These are phyloP conservation scores for Serendipita indica DNA, from an alignment of 768 basidiomycete genomes.

Conservation along the genomic window DNA sequence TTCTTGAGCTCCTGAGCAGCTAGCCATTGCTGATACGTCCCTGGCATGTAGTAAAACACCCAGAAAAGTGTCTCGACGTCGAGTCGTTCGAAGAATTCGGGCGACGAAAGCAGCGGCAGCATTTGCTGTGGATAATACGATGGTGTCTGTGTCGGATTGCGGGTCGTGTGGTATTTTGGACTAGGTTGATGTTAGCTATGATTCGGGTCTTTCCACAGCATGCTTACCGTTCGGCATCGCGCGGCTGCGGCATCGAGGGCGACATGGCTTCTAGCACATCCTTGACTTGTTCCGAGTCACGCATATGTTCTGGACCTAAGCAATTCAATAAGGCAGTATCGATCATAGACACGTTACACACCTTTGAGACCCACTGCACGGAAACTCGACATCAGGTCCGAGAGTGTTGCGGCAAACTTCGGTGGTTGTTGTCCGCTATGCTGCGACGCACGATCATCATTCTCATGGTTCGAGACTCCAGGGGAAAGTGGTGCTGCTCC, in stretches of 20 bases:
- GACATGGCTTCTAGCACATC: conserved; percentile 90
- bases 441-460: conserved; percentile 15
- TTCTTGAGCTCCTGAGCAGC: conserved; percentile 94
- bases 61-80: conserved; percentile 97
- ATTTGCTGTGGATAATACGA: conserved; percentile 88
- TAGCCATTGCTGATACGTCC: conserved; percentile 94
- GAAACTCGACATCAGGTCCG: conserved; percentile 86
- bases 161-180: conserved; percentile 92
- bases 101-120: conserved; percentile 61
- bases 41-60: conserved; percentile 95
- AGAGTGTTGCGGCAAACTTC: conserved; percentile 57
- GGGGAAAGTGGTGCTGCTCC: neutral
- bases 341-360: conserved; percentile 20
- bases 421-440: conserved; percentile 25
- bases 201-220: neutral
- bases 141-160: conserved; percentile 83
- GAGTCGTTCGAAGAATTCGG: conserved; percentile 74
- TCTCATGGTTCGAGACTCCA: neutral
- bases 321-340: neutral
- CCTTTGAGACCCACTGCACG: conserved; percentile 96
- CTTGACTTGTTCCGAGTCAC: conserved; percentile 79
- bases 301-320: conserved; percentile 62
- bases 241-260: conserved; percentile 74
- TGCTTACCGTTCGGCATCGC: conserved; percentile 83
- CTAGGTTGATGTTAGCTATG: conserved; percentile 26